Conservation (phyloP, 257 asterid genomes). For the Anisodus acutangulus region DNA sequence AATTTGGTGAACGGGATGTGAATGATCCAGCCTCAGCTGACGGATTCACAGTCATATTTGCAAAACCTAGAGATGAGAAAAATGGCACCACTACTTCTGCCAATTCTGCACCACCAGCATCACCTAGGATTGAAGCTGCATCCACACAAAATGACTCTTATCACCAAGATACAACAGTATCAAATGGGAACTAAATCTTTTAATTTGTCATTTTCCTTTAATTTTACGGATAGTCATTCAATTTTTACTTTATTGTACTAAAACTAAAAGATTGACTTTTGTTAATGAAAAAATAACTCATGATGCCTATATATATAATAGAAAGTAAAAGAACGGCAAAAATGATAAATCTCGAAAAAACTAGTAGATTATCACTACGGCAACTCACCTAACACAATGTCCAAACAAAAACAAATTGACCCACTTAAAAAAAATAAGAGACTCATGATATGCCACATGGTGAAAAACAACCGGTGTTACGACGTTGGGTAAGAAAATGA, state of each 20-base stretch:
- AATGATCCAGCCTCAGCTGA: constrained; percentile 52
- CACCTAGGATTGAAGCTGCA: not conserved
- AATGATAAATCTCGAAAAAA: no score
- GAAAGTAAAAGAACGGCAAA: no score
- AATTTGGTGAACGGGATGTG: constrained; percentile 56
- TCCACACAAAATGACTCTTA: not conserved
- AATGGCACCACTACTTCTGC: constrained; percentile 37
- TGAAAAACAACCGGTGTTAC: not conserved
- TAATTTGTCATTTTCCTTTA: not conserved
- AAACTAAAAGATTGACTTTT: no score
- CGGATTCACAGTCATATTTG: constrained; percentile 51
- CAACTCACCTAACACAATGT: no score
- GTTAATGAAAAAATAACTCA: no score
- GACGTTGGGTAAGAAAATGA: not conserved
- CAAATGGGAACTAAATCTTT: not conserved
- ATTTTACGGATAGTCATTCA: not conserved
- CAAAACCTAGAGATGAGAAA: constrained; percentile 55
- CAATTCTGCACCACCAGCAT: constrained; percentile 13
- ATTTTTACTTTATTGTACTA: no score
- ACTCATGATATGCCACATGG: not conserved
- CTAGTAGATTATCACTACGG: no score
- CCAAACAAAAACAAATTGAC: not conserved
- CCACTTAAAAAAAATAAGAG: not conserved
- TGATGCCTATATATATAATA: no score
- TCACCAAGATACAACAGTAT: constrained; percentile 28